phyloP scores from a whole-genome alignment of 139 green algal genomes.

The Microglena sp. region DNA sequence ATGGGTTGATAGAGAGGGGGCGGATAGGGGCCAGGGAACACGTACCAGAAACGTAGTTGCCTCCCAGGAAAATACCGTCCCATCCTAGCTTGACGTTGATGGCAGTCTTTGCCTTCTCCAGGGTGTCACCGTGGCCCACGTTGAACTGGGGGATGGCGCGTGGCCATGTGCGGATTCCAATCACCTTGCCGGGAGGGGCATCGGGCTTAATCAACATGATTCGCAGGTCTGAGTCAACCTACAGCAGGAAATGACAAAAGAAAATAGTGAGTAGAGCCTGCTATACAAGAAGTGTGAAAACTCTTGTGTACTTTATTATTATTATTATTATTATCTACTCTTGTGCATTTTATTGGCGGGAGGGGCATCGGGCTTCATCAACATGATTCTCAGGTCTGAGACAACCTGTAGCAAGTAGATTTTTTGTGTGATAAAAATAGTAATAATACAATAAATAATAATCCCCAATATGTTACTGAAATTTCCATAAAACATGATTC shows the following conservation, averaged over 20 bases:
- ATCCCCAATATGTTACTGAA: too few species aligned
- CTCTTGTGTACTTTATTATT: too few species aligned
- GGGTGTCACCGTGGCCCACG: conserved; percentile 70
- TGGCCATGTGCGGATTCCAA: conserved; percentile 88
- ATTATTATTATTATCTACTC: too few species aligned
- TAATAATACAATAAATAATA: too few species aligned
- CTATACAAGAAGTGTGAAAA: too few species aligned
- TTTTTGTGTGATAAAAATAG: too few species aligned
- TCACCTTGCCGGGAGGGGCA: conserved; percentile 63
- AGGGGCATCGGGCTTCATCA: conserved; percentile 81
- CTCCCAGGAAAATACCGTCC: conserved; percentile 79
- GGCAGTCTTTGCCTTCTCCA: conserved; percentile 29
- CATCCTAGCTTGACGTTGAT: conserved; percentile 51
- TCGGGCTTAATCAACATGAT: conserved; percentile 86
- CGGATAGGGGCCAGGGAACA: too few species aligned
- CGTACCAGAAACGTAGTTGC: conserved; percentile 88
- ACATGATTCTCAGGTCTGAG: conserved; percentile 88
- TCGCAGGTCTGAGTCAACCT: conserved; percentile 91
- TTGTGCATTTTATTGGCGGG: too few species aligned
- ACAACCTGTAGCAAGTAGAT: conserved; percentile 61
- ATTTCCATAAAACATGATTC: too few species aligned
- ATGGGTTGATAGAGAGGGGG: too few species aligned
- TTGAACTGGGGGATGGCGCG: conserved; percentile 98
- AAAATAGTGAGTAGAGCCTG: too few species aligned
- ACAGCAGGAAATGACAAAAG: neutral